phyloP scores from a whole-genome alignment of 306 rosid species.

The Cicer bijugum region DNA sequence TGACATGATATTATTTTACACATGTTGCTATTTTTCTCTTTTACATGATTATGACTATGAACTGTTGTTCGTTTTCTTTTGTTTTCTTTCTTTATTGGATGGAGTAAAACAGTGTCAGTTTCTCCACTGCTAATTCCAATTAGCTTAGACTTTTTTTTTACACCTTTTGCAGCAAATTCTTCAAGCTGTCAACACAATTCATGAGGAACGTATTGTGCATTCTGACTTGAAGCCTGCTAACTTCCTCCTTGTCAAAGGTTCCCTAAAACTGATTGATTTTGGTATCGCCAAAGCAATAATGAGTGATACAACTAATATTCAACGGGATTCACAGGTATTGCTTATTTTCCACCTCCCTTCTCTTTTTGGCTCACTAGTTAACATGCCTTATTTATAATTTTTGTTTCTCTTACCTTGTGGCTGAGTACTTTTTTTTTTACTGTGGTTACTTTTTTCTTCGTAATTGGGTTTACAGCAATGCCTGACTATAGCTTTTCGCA shows the following conservation, averaged over 20 bases:
- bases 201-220: conserved; percentile 92
- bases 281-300: conserved; percentile 97
- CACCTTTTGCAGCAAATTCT: conserved; percentile 84
- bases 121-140: background rate
- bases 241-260: conserved; percentile 94
- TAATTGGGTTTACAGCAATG: conserved; percentile 5
- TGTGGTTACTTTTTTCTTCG: background rate
- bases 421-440: background rate
- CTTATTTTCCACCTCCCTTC: conserved; percentile 22
- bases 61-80: conserved; percentile 1
- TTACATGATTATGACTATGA: conserved; percentile 28
- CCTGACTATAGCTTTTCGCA: background rate
- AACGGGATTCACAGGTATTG: conserved; percentile 90
- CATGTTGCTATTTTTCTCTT: conserved; percentile 7
- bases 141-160: conserved; percentile 41
- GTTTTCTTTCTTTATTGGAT: conserved; percentile 17
- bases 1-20: conserved; percentile 2
- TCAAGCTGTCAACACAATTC: conserved; percentile 89
- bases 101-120: background rate
- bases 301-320: conserved; percentile 96
- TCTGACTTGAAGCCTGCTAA: conserved; percentile 98
- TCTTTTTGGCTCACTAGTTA: conserved; percentile 1
- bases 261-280: conserved; percentile 89
- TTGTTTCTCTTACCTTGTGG: conserved; percentile 5
- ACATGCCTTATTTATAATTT: background rate